Percentiles rank a stretch among this genome's conserved stretches.
Conservation (phyloP, 495 filamentous ascomycete species). For the Penicillium argentinense region DNA sequence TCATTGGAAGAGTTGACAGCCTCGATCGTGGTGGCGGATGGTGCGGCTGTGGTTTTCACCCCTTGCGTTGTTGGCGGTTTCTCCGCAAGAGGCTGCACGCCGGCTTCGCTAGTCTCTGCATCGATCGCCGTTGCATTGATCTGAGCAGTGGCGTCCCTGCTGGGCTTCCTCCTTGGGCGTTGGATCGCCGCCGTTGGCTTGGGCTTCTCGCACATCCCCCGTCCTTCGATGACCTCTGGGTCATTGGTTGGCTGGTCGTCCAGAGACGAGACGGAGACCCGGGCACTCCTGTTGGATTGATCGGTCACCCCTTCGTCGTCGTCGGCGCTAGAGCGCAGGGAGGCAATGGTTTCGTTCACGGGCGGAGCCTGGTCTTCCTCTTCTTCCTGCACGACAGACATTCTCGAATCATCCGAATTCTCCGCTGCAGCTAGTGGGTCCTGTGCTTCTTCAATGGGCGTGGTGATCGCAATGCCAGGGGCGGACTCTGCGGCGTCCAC, state of each 20-base stretch:
- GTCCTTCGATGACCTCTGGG: conserved; percentile 38
- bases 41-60: conserved; percentile 23
- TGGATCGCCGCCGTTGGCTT: conserved; percentile 29
- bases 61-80: conserved; percentile 32
- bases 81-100: conserved; percentile 18
- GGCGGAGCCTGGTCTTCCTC: conserved; percentile 18
- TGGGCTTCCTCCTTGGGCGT: conserved; percentile 36
- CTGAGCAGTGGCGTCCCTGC: conserved; percentile 22
- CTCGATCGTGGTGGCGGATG: conserved; percentile 24
- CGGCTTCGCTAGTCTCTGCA: conserved; percentile 24
- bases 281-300: conserved; percentile 22
- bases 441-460: conserved; percentile 9
- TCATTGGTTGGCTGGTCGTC: conserved; percentile 22
- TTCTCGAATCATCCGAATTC: conserved; percentile 18
- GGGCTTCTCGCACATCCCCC: conserved; percentile 36
- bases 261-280: conserved; percentile 23
- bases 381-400: conserved; percentile 27
- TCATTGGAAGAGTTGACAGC: conserved; percentile 23
- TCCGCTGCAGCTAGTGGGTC: conserved; percentile 9
- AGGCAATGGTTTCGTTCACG: conserved; percentile 22
- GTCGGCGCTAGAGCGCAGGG: conserved; percentile 18
- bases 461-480: conserved; percentile 24
- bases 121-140: conserved; percentile 29
- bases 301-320: conserved; percentile 21
- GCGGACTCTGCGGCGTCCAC: conserved; percentile 27